phyloP scores from a whole-genome alignment of 352 stramenopile genomes.

The Globisporangium mamillatum region DNA sequence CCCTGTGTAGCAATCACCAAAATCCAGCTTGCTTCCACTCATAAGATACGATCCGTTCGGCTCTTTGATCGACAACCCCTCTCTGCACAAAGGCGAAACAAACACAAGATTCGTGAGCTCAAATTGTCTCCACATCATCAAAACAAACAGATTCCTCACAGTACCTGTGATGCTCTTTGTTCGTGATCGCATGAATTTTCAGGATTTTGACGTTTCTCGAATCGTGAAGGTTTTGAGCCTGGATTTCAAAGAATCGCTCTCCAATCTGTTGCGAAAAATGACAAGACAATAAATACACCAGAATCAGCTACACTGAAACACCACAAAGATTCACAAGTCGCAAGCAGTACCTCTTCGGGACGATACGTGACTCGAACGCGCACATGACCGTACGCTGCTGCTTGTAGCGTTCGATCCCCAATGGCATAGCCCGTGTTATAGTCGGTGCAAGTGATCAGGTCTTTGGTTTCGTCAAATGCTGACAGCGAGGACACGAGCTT shows the following conservation, averaged over 20 bases:
- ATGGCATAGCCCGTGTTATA: conserved; percentile 87
- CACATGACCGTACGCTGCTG: conserved; percentile 81
- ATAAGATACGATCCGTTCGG: conserved; percentile 79
- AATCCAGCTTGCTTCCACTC: conserved; percentile 87
- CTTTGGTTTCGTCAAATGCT: conserved; percentile 61
- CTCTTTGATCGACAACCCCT: conserved; percentile 86
- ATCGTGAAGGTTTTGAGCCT: conserved; percentile 85
- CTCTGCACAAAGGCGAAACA: conserved; percentile 31
- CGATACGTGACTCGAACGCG: conserved; percentile 86
- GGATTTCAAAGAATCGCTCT: conserved; percentile 84
- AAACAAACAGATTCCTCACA: background rate
- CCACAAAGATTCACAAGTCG: background rate
- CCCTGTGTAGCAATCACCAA: conserved; percentile 86
- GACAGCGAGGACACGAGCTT: conserved; percentile 75
- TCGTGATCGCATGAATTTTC: conserved; percentile 82
- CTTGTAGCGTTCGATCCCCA: conserved; percentile 76
- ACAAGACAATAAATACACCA: background rate
- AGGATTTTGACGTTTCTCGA: conserved; percentile 85
- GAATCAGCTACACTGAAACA: background rate
- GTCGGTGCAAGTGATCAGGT: conserved; percentile 78
- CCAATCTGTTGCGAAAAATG: conserved; percentile 49
- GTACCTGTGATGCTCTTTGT: conserved; percentile 87
- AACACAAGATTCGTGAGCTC: background rate
- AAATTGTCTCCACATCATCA: conserved; percentile 1
- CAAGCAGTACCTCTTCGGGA: conserved; percentile 52